Base-by-base conservation (phyloP, 140 eudicot species). In the Flaveria floridana region DNA sequence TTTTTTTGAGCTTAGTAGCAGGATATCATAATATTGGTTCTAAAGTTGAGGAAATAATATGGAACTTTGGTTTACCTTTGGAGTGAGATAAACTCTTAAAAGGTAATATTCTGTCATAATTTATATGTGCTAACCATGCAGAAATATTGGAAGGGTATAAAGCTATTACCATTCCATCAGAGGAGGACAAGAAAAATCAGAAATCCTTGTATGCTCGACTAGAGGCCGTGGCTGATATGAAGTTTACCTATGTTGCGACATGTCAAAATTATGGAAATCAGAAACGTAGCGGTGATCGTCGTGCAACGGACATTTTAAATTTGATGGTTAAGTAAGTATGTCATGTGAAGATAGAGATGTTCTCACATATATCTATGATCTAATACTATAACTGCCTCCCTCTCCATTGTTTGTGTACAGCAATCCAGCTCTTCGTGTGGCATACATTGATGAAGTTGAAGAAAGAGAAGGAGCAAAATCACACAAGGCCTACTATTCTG, bases 231-330 rank as follows among this genome's bases (percentile, higher is more conserved):
- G 97, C 99, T 74, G 96, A 94, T 72, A 80, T 94, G 99, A 94
- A 94, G 80, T 94, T 94, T 80, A 91, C 99, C 41, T 94, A 94
- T 48, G 92, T 94, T 16, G 97, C 99, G 4, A 94, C 99, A 37
- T 94, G 99, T 69, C 99, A 94, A 80, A 91, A 86, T 59, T 94
- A 91, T 80, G 99, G 99, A 39, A 94, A 88, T 85, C 99, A 94
- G 82, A 94, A 94, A 86, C 87, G 95, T 10, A 83, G 91, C 72
- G 97, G 99, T 58, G 99, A 94, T 86, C 97, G 99, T 65, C 99
- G 90, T 76, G 99, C 99, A 66, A 90, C 99, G 9, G 99, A 94
- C 78, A 94, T 94, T 78, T 69, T 94, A 80, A 94, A 94, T 82
- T 81, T 94, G 82, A 88, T 94, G 99, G 97, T 88, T 67, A 94